Evolutionary conservation across 345 rosid genomes (phyloP).

Genomic region (Eucalyptus pauciflora): DNA sequence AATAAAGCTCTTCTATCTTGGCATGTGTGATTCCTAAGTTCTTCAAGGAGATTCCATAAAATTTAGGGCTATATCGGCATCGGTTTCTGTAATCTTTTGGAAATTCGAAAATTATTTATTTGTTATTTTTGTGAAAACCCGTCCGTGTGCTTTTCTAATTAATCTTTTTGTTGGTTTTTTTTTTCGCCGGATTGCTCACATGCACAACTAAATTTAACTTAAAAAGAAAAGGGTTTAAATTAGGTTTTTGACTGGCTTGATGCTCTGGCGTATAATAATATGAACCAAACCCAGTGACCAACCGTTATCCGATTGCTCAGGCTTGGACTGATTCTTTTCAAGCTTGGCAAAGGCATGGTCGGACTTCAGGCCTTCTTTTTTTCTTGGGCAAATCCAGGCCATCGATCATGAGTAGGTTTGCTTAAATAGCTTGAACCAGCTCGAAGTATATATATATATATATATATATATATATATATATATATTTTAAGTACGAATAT

Average conservation of each 20-base stretch:
- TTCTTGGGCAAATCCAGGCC: not conserved
- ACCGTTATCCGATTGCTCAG: not conserved
- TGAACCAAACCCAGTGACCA: not conserved
- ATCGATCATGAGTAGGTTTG: not conserved
- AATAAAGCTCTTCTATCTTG: not conserved
- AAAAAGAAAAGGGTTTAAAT: too few species aligned
- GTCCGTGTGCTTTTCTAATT: not conserved
- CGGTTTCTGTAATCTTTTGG: not conserved
- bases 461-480: accelerated
- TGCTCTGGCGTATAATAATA: not conserved
- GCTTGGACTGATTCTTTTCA: not conserved
- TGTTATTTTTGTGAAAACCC: not conserved
- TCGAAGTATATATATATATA: not conserved
- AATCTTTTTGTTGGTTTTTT: not conserved
- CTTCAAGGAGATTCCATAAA: not conserved
- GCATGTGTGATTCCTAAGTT: not conserved
- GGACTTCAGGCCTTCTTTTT: not conserved
- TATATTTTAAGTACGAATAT: not conserved
- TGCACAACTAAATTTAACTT: not conserved
- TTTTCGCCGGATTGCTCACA: not conserved
- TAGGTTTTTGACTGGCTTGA: not conserved
- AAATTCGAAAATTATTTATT: not conserved
- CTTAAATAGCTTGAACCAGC: not conserved
- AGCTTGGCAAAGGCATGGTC: not conserved
- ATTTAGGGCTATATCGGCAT: not conserved